phyloP scores from a whole-genome alignment of 148 eudicot genomes.

The Simmondsia chinensis region DNA sequence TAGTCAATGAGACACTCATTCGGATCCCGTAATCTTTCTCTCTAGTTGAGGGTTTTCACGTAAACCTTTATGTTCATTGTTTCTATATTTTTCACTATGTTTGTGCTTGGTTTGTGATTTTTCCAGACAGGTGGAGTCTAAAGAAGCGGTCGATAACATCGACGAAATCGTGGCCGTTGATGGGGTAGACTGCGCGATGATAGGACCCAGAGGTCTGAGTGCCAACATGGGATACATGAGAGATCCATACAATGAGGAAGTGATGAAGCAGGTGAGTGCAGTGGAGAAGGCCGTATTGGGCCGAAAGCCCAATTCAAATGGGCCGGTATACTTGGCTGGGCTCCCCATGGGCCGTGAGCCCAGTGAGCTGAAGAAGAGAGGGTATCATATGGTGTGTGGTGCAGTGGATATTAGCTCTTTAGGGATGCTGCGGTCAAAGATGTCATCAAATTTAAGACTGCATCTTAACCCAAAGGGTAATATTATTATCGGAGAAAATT shows the following conservation, averaged over 20 bases:
- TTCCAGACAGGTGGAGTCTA: slow-evolving; percentile 43
- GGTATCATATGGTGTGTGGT: slow-evolving; percentile 47
- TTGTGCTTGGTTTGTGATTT: too few species aligned
- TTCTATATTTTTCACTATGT: too few species aligned
- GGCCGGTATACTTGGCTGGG: slow-evolving; percentile 25
- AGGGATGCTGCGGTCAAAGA: slow-evolving; percentile 41
- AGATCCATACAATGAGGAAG: slow-evolving; percentile 46
- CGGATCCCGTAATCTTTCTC: too few species aligned
- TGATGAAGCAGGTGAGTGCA: slow-evolving; percentile 23
- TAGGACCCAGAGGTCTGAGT: slow-evolving; percentile 52
- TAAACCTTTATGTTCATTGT: too few species aligned
- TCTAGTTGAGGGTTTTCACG: too few species aligned
- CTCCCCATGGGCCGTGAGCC: slow-evolving; percentile 41
- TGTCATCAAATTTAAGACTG: slow-evolving; percentile 35
- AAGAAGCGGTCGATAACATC: slow-evolving; percentile 30
- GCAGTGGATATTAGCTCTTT: slow-evolving; percentile 34
- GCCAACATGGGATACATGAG: slow-evolving; percentile 43
- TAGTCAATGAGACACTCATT: too few species aligned
- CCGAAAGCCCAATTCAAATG: slow-evolving; percentile 7
- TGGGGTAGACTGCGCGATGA: slow-evolving; percentile 36
- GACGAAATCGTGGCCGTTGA: slow-evolving; percentile 42
- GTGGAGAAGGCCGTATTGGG: slow-evolving; percentile 28
- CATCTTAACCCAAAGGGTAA: too few species aligned
- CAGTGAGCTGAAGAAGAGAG: slow-evolving; percentile 19
- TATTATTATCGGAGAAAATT: too few species aligned